Evolutionary conservation across 1,284 basidiomycete species (phyloP).

Genomic region (Pascua sp.): DNA sequence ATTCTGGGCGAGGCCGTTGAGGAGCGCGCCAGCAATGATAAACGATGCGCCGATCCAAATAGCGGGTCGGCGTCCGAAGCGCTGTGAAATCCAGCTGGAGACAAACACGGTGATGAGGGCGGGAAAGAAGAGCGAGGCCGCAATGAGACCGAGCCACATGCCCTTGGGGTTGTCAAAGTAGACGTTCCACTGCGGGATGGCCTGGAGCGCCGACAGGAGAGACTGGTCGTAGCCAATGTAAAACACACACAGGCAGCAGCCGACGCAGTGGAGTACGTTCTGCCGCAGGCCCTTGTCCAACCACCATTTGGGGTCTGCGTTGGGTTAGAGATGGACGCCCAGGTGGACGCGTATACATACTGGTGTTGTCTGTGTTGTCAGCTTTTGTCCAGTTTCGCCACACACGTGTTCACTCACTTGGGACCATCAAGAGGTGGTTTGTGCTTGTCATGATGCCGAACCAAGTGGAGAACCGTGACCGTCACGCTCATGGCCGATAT

Average conservation of each 20-base stretch:
- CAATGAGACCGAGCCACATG: constrained; percentile 24
- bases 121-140: constrained; percentile 29
- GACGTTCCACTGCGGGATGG: constrained; percentile 24
- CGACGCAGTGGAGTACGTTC: constrained; percentile 25
- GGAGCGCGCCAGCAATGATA: constrained; percentile 26
- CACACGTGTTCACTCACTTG: not conserved
- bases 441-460: not conserved
- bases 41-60: constrained; percentile 27
- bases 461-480: not conserved
- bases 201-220: constrained; percentile 25
- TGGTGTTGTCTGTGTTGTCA: not conserved
- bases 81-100: constrained; percentile 18
- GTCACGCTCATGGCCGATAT: too few relatives aligned
- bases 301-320: constrained; percentile 29
- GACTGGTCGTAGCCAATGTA: constrained; percentile 27
- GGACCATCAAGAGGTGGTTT: constrained; percentile 2
- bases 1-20: constrained; percentile 27
- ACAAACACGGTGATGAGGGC: constrained; percentile 25
- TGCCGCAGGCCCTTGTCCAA: constrained; percentile 25
- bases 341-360: too few relatives aligned
- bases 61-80: constrained; percentile 22
- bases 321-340: constrained; percentile 12
- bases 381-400: too few relatives aligned
- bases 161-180: constrained; percentile 29
- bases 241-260: constrained; percentile 26